Base-by-base conservation (phyloP, 192 early-diverging fungal genomes). In the Dispira parvispora region DNA sequence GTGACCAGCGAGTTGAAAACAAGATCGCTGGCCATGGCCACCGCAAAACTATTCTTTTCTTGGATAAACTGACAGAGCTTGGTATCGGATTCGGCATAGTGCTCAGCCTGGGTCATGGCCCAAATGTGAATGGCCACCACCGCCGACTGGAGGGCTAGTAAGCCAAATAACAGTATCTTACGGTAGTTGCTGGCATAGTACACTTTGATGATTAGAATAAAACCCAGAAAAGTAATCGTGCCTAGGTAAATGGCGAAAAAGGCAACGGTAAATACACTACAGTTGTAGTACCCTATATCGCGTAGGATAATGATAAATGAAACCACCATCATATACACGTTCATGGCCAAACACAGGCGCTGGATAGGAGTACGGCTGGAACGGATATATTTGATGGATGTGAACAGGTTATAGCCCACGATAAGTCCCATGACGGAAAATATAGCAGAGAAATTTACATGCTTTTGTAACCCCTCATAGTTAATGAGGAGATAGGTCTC, bases 341-440 rank as follows among this genome's bases (percentile, higher is more conserved):
- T 57, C 55, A 57, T 57, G 27, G 27, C 55, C 55, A n/a, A 42
- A 26, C 55, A 57, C 27, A 57, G 9, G 16, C 26, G 16, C 11
- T 65, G 11, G 42, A 52, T 12, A n/a, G 32, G 52, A 20, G 46
- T 50, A 65, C 13, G 9, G 21, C 50, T 20, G 50, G 1, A n/a
- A 9, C 18, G 50, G n/a, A n/a, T n/a, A n/a, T 20, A 52, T 1
- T 26, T 20, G 26, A 26, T 11, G 3, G 50, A 9, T 18, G n/a
- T n/a, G 18, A 25, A 52, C 9, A 52, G 26, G 18, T 52, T 52
- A n/a, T n/a, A 18, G 21, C 50, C 10, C 26, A 52, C 10, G 8
- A 52, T 26, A 0, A 52, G 18, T n/a, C 13, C 26, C 50, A 52
- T 38, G 3, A 38, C 3, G 32, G 32, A 38, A 6, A 38, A 38